A percentile compares a stretch with the other conserved stretches of the same genome.
Evolutionary conservation across 2,329 filamentous ascomycete genomes (phyloP).

Genomic region (Leptodontidium sp.): DNA sequence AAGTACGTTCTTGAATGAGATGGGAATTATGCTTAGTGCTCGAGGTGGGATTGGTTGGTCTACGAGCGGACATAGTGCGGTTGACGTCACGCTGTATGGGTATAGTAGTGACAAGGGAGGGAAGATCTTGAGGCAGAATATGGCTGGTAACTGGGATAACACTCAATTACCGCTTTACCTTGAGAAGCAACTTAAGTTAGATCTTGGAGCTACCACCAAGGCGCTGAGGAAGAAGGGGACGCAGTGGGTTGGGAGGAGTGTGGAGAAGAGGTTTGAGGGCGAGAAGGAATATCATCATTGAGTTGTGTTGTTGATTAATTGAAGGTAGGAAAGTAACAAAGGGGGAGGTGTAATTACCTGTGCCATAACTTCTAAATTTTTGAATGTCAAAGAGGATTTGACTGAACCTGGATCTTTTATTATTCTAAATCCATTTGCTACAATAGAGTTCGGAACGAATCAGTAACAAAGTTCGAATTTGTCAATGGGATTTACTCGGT

Average conservation of each 20-base stretch:
- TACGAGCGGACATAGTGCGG: constrained; percentile 10
- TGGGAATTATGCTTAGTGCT: constrained; percentile 10
- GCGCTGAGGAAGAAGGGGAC: constrained; percentile 14
- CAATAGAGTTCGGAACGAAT: too few species aligned
- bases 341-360: too few species aligned
- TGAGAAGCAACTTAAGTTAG: constrained; percentile 13
- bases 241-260: constrained; percentile 16
- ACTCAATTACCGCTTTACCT: constrained; percentile 19
- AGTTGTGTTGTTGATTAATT: neutral
- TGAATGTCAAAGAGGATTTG: too few species aligned
- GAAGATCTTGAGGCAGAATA: constrained; percentile 11
- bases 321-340: too few species aligned
- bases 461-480: too few species aligned
- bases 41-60: constrained; percentile 10
- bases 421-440: too few species aligned
- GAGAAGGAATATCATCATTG: constrained; percentile 15
- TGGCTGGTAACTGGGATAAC: constrained; percentile 24
- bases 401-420: too few species aligned
- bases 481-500: too few species aligned
- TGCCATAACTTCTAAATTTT: too few species aligned
- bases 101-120: constrained; percentile 9
- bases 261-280: constrained; percentile 17
- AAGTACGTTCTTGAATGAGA: constrained; percentile 9
- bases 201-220: neutral
- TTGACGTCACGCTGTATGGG: constrained; percentile 15